Base-by-base conservation (phyloP, 495 filamentous ascomycete species). In the Aspergillus diversus region DNA sequence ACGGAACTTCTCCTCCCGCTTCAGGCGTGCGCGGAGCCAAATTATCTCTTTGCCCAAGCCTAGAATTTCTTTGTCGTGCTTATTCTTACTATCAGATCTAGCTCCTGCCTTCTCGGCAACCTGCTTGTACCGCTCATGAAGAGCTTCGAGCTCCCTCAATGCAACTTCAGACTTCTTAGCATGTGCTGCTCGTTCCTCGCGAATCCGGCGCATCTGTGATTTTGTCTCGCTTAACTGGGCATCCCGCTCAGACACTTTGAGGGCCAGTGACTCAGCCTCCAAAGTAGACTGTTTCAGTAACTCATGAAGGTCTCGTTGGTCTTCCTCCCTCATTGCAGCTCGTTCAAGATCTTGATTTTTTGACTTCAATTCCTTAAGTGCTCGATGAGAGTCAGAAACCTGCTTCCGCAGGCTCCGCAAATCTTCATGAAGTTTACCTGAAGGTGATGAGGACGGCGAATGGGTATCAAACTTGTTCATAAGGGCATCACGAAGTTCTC, bases 41-140 rank as follows among this genome's bases (percentile, higher is more conserved):
- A 92, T 82, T 67, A 97, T 94, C 73, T 97, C 92, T 75, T 93
- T 89, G 63, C 84, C 86, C 71, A 99, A 80, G 11, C 93, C 93
- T 52, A 86, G 84, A 34, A 97, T 82, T 76, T 98, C 96, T 67
- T 88, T 89, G 62, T 84, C 83, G 66, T 97, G 93, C 54, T 83
- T 79, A 58, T 81, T 80, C 65, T 80, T 81, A 52, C 70, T 75
- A 11, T 79, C 81, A n/a, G 76, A 68, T 63, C 78, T 83, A 21
- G 64, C 49, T 17, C 72, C 64, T 3, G 72, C 53, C 52, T 80
- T 82, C 55, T 86, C 82, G 16, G 86, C 57, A n/a, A 75, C 77
- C 53, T 79, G 75, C 49, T 84, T 82, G 56, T 87, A 84, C 12
- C 81, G 81, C 16, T 72, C 70, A 64, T 86, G 81, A 12, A 89